Evolutionary conservation across 257 asterid species (phyloP), one percentile per base, ranked within the genome.

Genomic region (Nicotiana attenuata): DNA sequence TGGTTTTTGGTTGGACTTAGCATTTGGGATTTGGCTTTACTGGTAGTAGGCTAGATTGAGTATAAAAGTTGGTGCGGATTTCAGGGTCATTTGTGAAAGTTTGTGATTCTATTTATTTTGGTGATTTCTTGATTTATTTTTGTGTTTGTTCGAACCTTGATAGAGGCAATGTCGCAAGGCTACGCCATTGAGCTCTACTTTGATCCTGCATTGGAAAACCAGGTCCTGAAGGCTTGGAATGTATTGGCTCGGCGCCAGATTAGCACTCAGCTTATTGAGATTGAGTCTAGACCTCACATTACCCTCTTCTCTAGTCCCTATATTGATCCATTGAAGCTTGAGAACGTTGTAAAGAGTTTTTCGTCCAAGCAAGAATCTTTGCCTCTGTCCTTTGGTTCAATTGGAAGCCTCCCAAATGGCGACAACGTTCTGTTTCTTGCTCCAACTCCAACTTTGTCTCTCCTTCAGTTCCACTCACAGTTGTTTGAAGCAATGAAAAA

Each of bases 161-260:
- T 80, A 86, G 89, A 83, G 92, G 77, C 87, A 87, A 94, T 94
- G 97, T 85, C 96, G 55, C 96, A 91, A 88, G 97, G 95, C 81
- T 95, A 93, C 53, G 93, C 97, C 31, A 82, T 93, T 88, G 97
- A 95, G 88, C 97, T 95, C 24, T 93, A 92, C 91, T 95, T 95
- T 65, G 99, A 95, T 89, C 97, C 99, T 11, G 98, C 97, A 1
- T 93, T 95, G 33, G 99, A 95, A 84, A 95, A 95, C 81, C 99
- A 95, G 86, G 92, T 89, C 59, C 55, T 89, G 81, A 89, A 89
- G 82, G 89, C 92, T 71, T 93, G 98, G 99, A 95, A 95, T 80
- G 91, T 95, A 80, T 88, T 93, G 84, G 99, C 99, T 77, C 90
- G 99, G 63, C 87, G 99, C 5, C 99, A 95, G 76, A 92, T 95